phyloP scores from a whole-genome alignment of 2,329 filamentous ascomycete species.

The Monosporascus cannonballus region DNA sequence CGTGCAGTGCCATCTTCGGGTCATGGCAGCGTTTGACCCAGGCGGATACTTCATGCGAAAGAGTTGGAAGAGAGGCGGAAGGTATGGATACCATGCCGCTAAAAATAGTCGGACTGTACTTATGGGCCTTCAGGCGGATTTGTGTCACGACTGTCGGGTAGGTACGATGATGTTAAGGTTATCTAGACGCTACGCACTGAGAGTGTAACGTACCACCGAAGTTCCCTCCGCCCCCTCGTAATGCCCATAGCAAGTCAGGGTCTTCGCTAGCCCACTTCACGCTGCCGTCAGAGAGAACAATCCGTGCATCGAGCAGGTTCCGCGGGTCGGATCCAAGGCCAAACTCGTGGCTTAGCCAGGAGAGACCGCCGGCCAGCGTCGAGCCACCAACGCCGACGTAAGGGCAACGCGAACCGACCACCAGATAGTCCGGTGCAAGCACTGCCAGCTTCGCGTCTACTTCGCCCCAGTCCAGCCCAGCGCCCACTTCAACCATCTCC shows the following conservation, averaged over 20 bases:
- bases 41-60: not conserved
- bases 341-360: constrained; percentile 1
- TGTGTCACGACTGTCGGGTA: not conserved
- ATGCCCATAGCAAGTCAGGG: not conserved
- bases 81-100: constrained; percentile 1
- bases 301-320: not conserved
- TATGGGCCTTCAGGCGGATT: not conserved
- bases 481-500: not conserved
- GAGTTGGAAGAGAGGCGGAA: not conserved
- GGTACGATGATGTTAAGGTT: not conserved
- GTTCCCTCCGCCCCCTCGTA: not conserved
- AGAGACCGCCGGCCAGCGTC: not conserved
- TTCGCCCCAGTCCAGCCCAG: not conserved
- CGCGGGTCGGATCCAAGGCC: not conserved
- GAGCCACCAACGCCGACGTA: constrained; percentile 1
- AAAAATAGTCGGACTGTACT: not conserved
- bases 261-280: constrained; percentile 1
- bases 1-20: not conserved
- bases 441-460: not conserved
- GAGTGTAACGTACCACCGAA: not conserved
- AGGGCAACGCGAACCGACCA: not conserved
- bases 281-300: constrained; percentile 1
- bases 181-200: not conserved
- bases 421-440: not conserved
- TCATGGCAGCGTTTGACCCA: not conserved